Base-by-base conservation (phyloP, 495 filamentous ascomycete species). In the Glutinoglossum americanum region DNA sequence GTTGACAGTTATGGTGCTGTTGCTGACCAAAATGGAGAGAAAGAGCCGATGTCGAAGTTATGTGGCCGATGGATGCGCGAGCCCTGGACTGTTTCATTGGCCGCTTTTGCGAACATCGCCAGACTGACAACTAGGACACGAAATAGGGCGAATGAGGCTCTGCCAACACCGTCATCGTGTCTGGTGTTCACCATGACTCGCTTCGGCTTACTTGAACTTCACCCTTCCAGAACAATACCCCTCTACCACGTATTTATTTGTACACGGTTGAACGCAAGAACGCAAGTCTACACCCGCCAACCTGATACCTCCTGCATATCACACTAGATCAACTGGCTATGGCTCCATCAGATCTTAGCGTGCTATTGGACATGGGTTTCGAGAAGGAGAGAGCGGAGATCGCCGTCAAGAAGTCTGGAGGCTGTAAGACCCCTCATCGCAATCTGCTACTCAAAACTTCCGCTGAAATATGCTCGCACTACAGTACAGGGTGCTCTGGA, bases 361-460 rank as follows among this genome's bases (percentile, higher is more conserved):
- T 81, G 63, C 82, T 98, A 65, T 66, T 93, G 62, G 89, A 93
- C 57, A 96, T 97, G 89, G 92, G 92, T 64, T 98, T 98, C 62
- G 87, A 94, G 59, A 75, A 79, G 64, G 79, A 84, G 61, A 76
- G 82, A 62, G 84, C 86, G 35, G 76, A 87, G 68, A 66, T 97
- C 21, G 92, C 93, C 35, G 74, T 93, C 56, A 81, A 86, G 65
- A 84, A 84, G 65, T 75, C 80, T 33, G 83, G 85, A 54, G 80
- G 81, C 54, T 66, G 89, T 89, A 68, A 71, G 85, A 75, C 25
- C 48, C 21, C 21, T 55, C 25, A 19, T 13, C 15, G 41, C 17
- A 3, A 10, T n/a, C 7, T 54, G 21, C 39, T 19, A 7, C 54
- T 19, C 13, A 39, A 13, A 7, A 15, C n/a, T 33, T 27, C 32